These are phyloP conservation scores for Elsinoe batatas DNA, from an alignment of 2,329 filamentous ascomycete species.

Conservation along the genomic window DNA sequence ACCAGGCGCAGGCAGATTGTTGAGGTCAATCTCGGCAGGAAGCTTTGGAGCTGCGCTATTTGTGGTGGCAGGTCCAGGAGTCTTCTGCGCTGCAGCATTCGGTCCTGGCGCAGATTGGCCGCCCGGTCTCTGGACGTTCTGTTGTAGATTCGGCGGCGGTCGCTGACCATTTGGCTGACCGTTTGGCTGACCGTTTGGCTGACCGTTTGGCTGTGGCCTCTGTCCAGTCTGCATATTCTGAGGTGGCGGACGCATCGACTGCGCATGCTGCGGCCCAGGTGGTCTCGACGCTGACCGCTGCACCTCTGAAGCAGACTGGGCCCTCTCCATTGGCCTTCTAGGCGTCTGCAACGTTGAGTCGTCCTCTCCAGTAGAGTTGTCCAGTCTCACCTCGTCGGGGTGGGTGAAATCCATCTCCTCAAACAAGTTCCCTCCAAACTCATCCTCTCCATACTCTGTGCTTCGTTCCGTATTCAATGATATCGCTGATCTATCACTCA, in stretches of 20 bases:
- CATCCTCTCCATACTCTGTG: constrained; percentile 41
- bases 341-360: constrained; percentile 19
- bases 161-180: background rate
- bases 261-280: constrained; percentile 20
- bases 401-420: constrained; percentile 52
- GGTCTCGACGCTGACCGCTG: constrained; percentile 16
- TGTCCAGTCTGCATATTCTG: constrained; percentile 18
- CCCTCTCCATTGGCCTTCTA: constrained; percentile 18
- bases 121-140: background rate
- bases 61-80: constrained; percentile 20
- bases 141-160: background rate
- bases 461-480: constrained; percentile 25
- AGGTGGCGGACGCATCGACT: constrained; percentile 10
- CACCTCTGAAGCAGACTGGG: constrained; percentile 12
- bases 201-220: background rate
- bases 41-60: constrained; percentile 13
- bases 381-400: constrained; percentile 64
- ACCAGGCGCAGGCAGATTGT: constrained; percentile 23
- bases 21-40: constrained; percentile 12
- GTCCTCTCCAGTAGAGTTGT: constrained; percentile 22
- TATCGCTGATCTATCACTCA: constrained; percentile 26
- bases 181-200: background rate
- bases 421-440: constrained; percentile 45
- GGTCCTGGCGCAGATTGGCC: constrained; percentile 20
- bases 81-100: constrained; percentile 15